Base-by-base conservation (phyloP, 768 basidiomycete genomes). In the Coprinopsis sp. region DNA sequence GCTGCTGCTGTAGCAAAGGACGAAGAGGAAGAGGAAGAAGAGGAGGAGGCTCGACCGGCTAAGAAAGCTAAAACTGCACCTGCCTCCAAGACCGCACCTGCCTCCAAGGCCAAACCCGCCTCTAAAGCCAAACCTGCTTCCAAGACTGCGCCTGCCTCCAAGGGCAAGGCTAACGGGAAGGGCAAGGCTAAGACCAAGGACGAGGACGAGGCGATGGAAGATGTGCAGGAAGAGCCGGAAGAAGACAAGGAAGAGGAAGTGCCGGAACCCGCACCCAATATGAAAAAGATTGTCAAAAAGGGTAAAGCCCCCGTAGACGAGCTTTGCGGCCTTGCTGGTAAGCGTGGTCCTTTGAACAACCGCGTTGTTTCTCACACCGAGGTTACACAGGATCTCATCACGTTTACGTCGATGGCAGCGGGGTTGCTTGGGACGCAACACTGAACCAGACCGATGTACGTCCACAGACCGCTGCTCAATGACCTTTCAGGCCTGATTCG, bases 291-390 rank as follows among this genome's bases (percentile, higher is more conserved):
- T 11, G 30, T 42, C 28, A 42, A 30, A 21, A 42, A 42, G 28
- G 40, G 40, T 4, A 42, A 42, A 18, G 40, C 40, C 19, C 40
- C 40, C 18, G 40, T 42, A 11, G 40, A 42, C 27, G 40, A 42
- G 19, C 4, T 42, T 6, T 42, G 40, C 18, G 8, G 5, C 27
- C 40, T 42, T 28, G 8, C 40, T 28, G 27, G 40, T 42, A 42
- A 5, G 40, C 10, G 14, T 12, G 27, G 13, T 42, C 16, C 40
- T 42, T 28, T 19, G 21, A 24, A 11, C 18, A 4, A 27, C 19
- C 11, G 19, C 6, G 4, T 12, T 18, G 11, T 42, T 4, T 42
- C 4, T 37, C 34, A 37, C 10, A 18, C 6, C 16, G 18, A 12
- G 6, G 30, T 5, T 28, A 4, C 19, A 10, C 19, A 42, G 40